These are phyloP conservation scores for Wickerhamiella hasegawae DNA, from an alignment of 805 yeast species.

Conservation along the genomic window DNA sequence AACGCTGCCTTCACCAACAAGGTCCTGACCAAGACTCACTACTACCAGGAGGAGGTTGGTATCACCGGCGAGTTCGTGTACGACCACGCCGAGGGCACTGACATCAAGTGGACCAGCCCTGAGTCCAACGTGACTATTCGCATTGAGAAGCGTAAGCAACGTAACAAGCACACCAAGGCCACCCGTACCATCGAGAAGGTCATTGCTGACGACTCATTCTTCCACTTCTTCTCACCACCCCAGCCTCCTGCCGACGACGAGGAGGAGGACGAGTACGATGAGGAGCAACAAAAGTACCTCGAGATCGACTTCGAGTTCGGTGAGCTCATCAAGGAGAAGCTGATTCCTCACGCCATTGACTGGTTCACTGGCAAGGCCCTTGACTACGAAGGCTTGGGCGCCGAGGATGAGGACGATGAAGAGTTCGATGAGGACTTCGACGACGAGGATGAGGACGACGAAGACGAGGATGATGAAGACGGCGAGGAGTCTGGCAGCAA, in stretches of 20 bases:
- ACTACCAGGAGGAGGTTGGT: constrained; percentile 85
- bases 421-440: constrained; percentile 48
- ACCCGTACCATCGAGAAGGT: constrained; percentile 90
- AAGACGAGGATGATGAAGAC: constrained; percentile 26
- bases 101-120: constrained; percentile 67
- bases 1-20: constrained; percentile 68
- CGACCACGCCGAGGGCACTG: constrained; percentile 88
- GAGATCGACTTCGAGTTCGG: constrained; percentile 92
- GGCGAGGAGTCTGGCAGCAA: constrained; percentile 27
- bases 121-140: constrained; percentile 70
- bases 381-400: constrained; percentile 48
- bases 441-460: constrained; percentile 40
- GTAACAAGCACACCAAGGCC: constrained; percentile 90
- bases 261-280: constrained; percentile 44
- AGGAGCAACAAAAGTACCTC: constrained; percentile 65
- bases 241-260: constrained; percentile 46
- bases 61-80: constrained; percentile 92
- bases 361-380: constrained; percentile 98
- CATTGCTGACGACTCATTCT: constrained; percentile 88
- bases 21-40: constrained; percentile 68
- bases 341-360: constrained; percentile 91
- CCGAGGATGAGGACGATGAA: constrained; percentile 44
- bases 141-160: constrained; percentile 90
- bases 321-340: constrained; percentile 88
- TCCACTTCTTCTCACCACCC: constrained; percentile 93